Conservation (phyloP, 306 rosid species). For the Dryas octopetala region DNA sequence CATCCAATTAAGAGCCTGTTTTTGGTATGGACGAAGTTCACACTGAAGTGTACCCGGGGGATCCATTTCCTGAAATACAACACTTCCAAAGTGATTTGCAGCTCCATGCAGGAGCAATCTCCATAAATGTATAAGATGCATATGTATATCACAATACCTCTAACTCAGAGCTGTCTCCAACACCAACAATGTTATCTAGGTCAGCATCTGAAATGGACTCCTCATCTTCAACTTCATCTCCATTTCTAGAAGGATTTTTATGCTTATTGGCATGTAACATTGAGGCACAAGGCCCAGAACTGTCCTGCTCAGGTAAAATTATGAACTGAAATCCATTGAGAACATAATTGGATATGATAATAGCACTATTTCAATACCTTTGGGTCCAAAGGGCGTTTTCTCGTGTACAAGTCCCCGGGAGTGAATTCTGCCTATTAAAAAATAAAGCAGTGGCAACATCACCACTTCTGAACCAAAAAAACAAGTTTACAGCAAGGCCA, state of each 20-base stretch:
- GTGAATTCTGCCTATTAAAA: constrained; percentile 75
- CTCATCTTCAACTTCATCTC: constrained; percentile 52
- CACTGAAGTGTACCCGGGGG: constrained; percentile 76
- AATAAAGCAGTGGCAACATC: constrained; percentile 20
- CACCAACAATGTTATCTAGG: constrained; percentile 81
- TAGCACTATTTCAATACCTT: constrained; percentile 41
- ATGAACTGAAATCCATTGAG: constrained; percentile 12
- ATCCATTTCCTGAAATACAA: constrained; percentile 73
- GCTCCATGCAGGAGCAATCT: constrained; percentile 21
- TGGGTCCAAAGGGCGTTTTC: constrained; percentile 66
- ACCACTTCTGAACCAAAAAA: constrained; percentile 21
- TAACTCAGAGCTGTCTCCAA: constrained; percentile 72
- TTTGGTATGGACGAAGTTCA: constrained; percentile 86
- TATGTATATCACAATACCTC: constrained; percentile 52
- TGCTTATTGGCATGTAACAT: constrained; percentile 30
- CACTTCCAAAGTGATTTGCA: constrained; percentile 23
- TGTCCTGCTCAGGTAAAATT: constrained; percentile 40
- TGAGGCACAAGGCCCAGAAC: constrained; percentile 48
- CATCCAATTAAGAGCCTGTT: constrained; percentile 95
- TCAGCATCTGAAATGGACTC: constrained; percentile 69
- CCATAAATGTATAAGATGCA: constrained; percentile 22
- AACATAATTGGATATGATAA: constrained; percentile 8
- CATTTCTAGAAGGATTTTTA: constrained; percentile 57
- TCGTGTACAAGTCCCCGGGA: constrained; percentile 69
- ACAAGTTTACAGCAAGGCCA: constrained; percentile 6